A percentile compares a stretch with the other conserved stretches of the same genome.
These are phyloP conservation scores for Mycothermus thermophilus DNA, from an alignment of 495 filamentous ascomycete genomes.

Conservation along the genomic window DNA sequence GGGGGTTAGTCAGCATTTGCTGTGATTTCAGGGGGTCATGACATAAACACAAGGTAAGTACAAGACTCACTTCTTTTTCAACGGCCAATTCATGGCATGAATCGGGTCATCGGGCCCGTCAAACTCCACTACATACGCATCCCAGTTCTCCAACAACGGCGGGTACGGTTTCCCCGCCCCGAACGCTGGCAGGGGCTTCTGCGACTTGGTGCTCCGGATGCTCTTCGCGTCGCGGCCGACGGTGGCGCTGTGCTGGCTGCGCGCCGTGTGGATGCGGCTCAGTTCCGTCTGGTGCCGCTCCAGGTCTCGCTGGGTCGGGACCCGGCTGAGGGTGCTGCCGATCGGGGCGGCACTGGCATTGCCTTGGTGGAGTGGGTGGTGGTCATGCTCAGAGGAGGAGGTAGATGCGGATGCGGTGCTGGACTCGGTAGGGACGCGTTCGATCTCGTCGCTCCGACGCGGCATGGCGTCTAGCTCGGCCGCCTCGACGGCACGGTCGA, in stretches of 20 bases:
- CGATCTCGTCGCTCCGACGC: slow-evolving; percentile 31
- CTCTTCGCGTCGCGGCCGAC: slow-evolving; percentile 46
- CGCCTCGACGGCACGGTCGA: slow-evolving; percentile 38
- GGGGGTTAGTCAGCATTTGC: slow-evolving; percentile 11
- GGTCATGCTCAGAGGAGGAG: slow-evolving; percentile 19
- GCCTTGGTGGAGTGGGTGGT: too few relatives aligned
- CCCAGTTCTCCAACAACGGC: slow-evolving; percentile 52
- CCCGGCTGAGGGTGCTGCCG: slow-evolving; percentile 35
- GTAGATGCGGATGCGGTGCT: slow-evolving; percentile 41
- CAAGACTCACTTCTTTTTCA: slow-evolving; percentile 54
- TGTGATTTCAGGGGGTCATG: neutral
- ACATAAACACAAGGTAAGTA: slow-evolving; percentile 4
- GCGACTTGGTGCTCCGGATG: slow-evolving; percentile 32
- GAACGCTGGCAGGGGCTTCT: slow-evolving; percentile 43
- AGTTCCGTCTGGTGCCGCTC: slow-evolving; percentile 62
- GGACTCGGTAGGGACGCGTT: slow-evolving; percentile 33
- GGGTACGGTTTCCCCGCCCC: slow-evolving; percentile 72
- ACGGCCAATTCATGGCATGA: slow-evolving; percentile 74
- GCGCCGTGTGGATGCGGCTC: slow-evolving; percentile 59
- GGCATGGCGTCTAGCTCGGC: slow-evolving; percentile 31
- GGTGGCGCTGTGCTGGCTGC: slow-evolving; percentile 61
- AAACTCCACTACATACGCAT: slow-evolving; percentile 83
- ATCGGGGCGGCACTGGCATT: neutral
- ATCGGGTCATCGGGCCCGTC: slow-evolving; percentile 63
- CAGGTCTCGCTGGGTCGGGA: slow-evolving; percentile 52